Evolutionary conservation across 805 yeast species (phyloP), one percentile per base, ranked within the genome.

Genomic region (Monosporozyma unispora): DNA sequence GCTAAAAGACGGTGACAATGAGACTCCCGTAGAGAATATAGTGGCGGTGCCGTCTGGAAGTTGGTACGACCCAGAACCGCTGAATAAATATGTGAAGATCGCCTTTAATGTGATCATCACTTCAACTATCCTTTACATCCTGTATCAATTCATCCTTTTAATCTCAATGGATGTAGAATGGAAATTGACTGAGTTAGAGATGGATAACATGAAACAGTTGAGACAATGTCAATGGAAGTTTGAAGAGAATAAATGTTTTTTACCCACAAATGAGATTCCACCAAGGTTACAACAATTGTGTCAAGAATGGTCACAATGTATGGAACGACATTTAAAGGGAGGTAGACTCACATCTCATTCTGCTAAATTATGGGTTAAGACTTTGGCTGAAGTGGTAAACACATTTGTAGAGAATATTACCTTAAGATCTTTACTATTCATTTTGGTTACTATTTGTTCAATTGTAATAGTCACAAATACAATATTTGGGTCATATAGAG

Each of bases 351-450:
- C 74, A 82, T 35, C 39, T 11, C 90, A 87, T 3, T 75, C 80
- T 45, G 85, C 91, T 1, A 75, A 74, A 52, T 75, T 88, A 49
- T 81, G 89, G 44, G 95, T 95, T 0, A 89, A 83, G 61, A 82
- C 91, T 0, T 74, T 87, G 57, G 95, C 95, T 1, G 91, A 84
- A 53, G 84, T 87, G 7, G 70, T 88, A 43, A 85, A 88, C 65
- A 80, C 89, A 1, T 87, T 87, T 58, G 67, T 86, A 21, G 78
- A 75, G 50, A 84, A 87, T 2, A 82, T 87, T 37, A 78, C 82
- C 29, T 76, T 86, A 77, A 82, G 85, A 62, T 72, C 89, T 3
- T 72, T 85, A 61, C 53, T 78, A 3, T 72, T 81, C 48, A 56
- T 81, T 14, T 51, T 71, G 3, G 44, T 75, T 1, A 56, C 78